Base-by-base conservation (phyloP, 1,284 basidiomycete species). In the Abortiporus biennis region DNA sequence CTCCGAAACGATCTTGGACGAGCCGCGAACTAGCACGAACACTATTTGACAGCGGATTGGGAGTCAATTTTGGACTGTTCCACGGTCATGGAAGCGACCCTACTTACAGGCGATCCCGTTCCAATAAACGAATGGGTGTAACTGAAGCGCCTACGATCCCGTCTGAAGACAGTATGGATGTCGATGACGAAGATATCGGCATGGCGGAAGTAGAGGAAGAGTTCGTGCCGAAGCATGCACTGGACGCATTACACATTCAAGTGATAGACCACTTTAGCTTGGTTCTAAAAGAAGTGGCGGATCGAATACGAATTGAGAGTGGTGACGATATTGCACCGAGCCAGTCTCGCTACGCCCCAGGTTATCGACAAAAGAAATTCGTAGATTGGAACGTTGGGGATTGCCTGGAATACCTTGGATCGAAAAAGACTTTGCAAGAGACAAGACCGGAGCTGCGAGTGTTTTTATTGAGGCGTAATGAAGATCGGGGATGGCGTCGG, bases 241-340 rank as follows among this genome's bases (percentile, higher is more conserved):
- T 82, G 44, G 80, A 83, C 58, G 63, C 72, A 43, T 69, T 88
- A 32, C 85, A 88, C 54, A 56, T 76, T 23, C 76, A 84, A 50
- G 71, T 86, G 36, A 69, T 84, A 39, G 76, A 80, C 36, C 77
- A 85, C 55, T 87, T 88, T 56, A 69, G 68, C 20, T 67, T 69
- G 31, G 57, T 84, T 39, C 67, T 88, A 27, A 59, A 69, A 27
- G 74, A 76, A 34, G 67, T 86, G 3, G 78, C 74, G 22, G 62
- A 60, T 41, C 72, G 71, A 43, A 69, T 79, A 13, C 78, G 71
- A 22, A 55, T 59, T 23, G 74, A 69, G 40, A 64, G 56, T 49
- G 56, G 57, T 6, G 51, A 58, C 12, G 42, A 29, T 40, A 50
- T 49, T 51, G 53, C 51, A 44, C 56, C 52, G 11, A 50, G 54